Base-by-base conservation (phyloP, 2,329 filamentous ascomycete genomes). In the Penicillium verrucosum region DNA sequence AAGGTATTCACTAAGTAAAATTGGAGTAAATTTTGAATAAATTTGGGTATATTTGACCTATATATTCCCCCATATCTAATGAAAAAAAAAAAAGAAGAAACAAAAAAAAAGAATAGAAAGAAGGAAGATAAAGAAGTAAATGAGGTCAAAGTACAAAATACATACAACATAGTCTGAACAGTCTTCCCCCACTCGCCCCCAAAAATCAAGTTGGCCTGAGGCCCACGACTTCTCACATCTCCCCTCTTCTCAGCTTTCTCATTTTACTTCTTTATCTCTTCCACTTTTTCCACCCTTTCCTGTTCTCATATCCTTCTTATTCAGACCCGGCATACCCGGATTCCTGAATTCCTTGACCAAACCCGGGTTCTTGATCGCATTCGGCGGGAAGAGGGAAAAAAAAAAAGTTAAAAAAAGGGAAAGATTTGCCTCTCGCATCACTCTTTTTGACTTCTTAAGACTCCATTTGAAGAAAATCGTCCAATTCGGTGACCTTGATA, bases 401-500 rank as follows among this genome's bases (percentile, higher is more conserved):
- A 56, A 47, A 61, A 65, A 65, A 59, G 56, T 64, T 51, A 49
- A 62, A 63, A 63, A 60, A 62, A 50, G 50, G 54, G 59, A 66
- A 66, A 67, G 63, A 66, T 70, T 71, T 68, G 66, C 66, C 67
- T 69, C 64, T 57, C 60, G 60, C 67, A 66, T 64, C 60, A 60
- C 57, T 53, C 60, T 57, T 60, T 38, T 57, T 54, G 54, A 60
- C 59, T 58, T 56, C 55, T 56, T 11, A 23, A 4, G n/a, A 23
- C 23, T 27, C 40, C 9, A 10, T 12, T 29, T 23, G 5, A 7
- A 16, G 34, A 2, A 42, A 30, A 34, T 23, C 12, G 7, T 16
- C 16, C 30, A 44, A 44, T 21, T 32, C 49, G 18, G 8, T 3
- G 14, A 21, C 7, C 14, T 42, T 25, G 16, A 51, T 25, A 30